Base-by-base conservation (phyloP, 371 early-diverging fungal species). In the Syncephalastrum contaminatum region DNA sequence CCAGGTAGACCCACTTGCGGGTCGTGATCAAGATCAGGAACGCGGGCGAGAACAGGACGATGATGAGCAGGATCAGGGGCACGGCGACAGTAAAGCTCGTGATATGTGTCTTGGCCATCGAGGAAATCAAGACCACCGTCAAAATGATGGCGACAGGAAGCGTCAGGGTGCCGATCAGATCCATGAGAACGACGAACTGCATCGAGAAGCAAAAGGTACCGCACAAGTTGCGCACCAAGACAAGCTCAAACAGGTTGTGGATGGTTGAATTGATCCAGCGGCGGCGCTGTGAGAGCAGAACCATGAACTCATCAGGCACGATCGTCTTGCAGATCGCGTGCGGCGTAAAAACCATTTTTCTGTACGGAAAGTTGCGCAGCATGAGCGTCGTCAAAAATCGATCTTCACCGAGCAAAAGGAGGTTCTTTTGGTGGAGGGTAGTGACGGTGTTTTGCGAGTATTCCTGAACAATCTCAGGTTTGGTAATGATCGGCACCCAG, bases 341-440 rank as follows among this genome's bases (percentile, higher is more conserved):
- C 10, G 96, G 96, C 42, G 94, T 85, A 71, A 97, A 98, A 52
- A 96, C 82, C 84, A 91, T 88, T 62, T 92, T 91, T 59, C 89
- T 88, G 54, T 83, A 85, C 24, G 96, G 96, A 68, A 95, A 97
- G 43, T 88, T 91, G 40, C 93, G 86, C 21, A 97, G 82, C 88
- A 98, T 93, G 8, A 98, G 75, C 0, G 97, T 97, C 0, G 97
- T 94, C 55, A 98, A 68, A 80, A 91, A 98, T 14, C 92, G 88
- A 79, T 94, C 99, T 76, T 98, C 99, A 48, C 97, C 97, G 14
- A 98, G 80, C 15, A 95, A 73, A 49, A 96, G 70, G 50, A 97
- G 73, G 68, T 96, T 97, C 78, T 98, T 96, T 69, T 94, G 88
- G 71, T 98, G 97, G 20, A 97, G 74, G 0, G 97, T 95, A 24